Conservation (phyloP, 768 basidiomycete genomes). For the Boletellus ananas region DNA sequence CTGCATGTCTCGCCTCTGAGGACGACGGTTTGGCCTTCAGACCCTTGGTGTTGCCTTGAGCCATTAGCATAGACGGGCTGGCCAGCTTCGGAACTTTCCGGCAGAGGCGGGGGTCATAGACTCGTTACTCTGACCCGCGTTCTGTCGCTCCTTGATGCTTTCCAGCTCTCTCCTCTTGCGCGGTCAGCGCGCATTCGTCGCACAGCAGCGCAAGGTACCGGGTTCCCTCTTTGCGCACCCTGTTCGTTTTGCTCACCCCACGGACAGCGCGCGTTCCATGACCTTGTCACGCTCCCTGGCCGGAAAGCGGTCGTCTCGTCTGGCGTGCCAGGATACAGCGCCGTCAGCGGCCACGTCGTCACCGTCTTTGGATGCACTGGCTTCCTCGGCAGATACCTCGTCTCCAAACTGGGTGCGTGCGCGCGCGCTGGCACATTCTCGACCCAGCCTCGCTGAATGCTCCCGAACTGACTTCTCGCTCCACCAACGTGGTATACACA, state of each 20-base stretch:
- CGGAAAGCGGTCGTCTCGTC: conserved; percentile 66
- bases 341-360: conserved; percentile 85
- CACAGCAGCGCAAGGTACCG: conserved; percentile 45
- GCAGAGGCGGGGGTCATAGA: conserved; percentile 6
- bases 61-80: conserved; percentile 39
- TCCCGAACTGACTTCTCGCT: not conserved
- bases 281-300: conserved; percentile 57
- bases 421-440: not conserved
- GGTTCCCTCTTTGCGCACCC: not conserved
- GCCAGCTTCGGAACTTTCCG: conserved; percentile 25
- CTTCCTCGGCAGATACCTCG: conserved; percentile 91
- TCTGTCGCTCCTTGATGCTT: conserved; percentile 35
- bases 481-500: conserved; percentile 33
- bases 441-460: not conserved
- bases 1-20: conserved; percentile 49
- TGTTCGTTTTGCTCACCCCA: not conserved
- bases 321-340: conserved; percentile 81
- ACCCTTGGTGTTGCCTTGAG: conserved; percentile 85
- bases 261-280: conserved; percentile 67
- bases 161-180: conserved; percentile 47
- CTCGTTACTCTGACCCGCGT: not conserved
- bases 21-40: conserved; percentile 49
- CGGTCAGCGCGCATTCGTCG: conserved; percentile 47
- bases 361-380: conserved; percentile 98
- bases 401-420: conserved; percentile 79